These are phyloP conservation scores for Pythium utonaiense DNA, from an alignment of 352 stramenopile genomes.

Conservation along the genomic window DNA sequence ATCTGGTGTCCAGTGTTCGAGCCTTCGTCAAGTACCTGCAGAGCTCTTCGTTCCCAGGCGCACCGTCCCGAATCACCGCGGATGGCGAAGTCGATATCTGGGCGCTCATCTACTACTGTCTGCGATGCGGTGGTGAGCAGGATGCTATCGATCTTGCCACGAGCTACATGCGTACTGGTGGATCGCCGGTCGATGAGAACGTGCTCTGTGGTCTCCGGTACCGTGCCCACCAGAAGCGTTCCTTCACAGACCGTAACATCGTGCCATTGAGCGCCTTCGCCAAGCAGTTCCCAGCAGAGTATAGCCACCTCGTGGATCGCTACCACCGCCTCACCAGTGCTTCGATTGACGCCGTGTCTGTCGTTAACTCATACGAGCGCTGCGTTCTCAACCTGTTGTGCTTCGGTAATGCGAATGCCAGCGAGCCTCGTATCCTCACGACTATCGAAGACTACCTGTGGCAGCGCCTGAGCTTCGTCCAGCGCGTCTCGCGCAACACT, in stretches of 20 bases:
- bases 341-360: constrained; percentile 65
- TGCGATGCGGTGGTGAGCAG: constrained; percentile 68
- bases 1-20: constrained; percentile 67
- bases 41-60: constrained; percentile 47
- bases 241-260: constrained; percentile 34
- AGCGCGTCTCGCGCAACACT: constrained; percentile 35
- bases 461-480: constrained; percentile 80
- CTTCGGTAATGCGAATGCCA: constrained; percentile 74
- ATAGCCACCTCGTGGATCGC: constrained; percentile 52
- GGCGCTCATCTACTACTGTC: constrained; percentile 76
- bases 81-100: constrained; percentile 60
- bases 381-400: constrained; percentile 81
- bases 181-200: constrained; percentile 50
- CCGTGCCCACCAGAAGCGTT: constrained; percentile 55
- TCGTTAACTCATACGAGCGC: constrained; percentile 73
- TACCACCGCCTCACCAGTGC: constrained; percentile 69
- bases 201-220: constrained; percentile 59
- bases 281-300: constrained; percentile 66
- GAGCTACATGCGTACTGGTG: constrained; percentile 35
- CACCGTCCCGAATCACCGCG: constrained; percentile 27
- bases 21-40: constrained; percentile 77
- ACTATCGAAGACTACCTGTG: constrained; percentile 87
- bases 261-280: constrained; percentile 48
- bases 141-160: constrained; percentile 61
- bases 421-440: constrained; percentile 65